Conservation (phyloP, 2,329 filamentous ascomycete genomes). For the Xylaria digitata region DNA sequence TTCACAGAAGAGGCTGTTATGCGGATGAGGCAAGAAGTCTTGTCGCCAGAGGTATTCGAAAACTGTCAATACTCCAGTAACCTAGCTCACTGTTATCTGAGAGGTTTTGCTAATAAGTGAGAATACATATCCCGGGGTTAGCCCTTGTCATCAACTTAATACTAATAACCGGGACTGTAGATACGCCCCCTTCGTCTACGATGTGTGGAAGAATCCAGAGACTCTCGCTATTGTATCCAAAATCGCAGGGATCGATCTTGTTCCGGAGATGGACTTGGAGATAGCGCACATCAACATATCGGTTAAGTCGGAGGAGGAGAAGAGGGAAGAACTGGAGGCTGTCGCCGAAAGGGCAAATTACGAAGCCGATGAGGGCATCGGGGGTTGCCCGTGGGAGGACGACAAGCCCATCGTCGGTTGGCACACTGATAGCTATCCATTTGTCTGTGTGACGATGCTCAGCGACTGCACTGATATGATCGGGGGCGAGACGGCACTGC, state of each 20-base stretch:
- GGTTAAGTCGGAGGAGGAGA: conserved; percentile 61
- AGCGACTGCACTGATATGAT: conserved; percentile 72
- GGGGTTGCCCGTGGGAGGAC: conserved; percentile 55
- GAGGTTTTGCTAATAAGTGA: conserved; percentile 58
- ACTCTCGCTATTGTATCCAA: conserved; percentile 61
- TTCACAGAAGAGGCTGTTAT: conserved; percentile 71
- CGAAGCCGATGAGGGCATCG: conserved; percentile 48
- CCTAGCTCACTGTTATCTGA: conserved; percentile 62
- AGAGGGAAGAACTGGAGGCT: conserved; percentile 55
- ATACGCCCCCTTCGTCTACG: conserved; percentile 73
- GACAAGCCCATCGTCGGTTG: conserved; percentile 68
- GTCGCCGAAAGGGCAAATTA: conserved; percentile 51
- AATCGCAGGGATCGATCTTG: conserved; percentile 66
- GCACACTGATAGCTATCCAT: conserved; percentile 74
- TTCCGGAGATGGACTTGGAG: conserved; percentile 65
- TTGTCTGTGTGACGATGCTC: conserved; percentile 77
- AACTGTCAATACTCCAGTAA: conserved; percentile 70
- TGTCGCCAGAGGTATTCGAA: conserved; percentile 65
- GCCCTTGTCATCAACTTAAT: neutral
- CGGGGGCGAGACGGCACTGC: conserved; percentile 73
- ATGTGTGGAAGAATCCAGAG: conserved; percentile 57
- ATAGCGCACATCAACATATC: conserved; percentile 68
- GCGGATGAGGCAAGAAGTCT: conserved; percentile 71
- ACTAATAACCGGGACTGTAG: conserved; percentile 50
- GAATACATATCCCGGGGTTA: conserved; percentile 44